A percentile compares a stretch with the other conserved stretches of the same genome.
Conservation (phyloP, 352 stramenopile species). For the Globisporangium spinosum region DNA sequence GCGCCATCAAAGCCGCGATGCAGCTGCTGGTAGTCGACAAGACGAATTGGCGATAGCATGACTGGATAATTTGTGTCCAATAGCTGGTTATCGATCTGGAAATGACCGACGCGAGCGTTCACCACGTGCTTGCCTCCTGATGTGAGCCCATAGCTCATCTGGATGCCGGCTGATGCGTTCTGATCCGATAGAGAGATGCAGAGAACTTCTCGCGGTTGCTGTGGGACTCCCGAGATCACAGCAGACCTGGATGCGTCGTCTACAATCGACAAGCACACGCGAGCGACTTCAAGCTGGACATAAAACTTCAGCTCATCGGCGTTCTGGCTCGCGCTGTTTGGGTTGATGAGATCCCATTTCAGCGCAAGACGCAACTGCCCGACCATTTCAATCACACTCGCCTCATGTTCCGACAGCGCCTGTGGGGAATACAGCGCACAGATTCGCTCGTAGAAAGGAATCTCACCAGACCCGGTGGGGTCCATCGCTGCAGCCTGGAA, state of each 20-base stretch:
- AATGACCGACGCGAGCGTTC: slow-evolving; percentile 70
- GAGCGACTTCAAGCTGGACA: slow-evolving; percentile 70
- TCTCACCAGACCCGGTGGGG: slow-evolving; percentile 25
- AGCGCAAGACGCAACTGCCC: slow-evolving; percentile 69
- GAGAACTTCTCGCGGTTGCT: slow-evolving; percentile 61
- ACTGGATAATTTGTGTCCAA: slow-evolving; percentile 84
- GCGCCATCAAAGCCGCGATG: slow-evolving; percentile 36
- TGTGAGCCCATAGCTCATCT: slow-evolving; percentile 70
- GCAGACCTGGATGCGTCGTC: slow-evolving; percentile 49
- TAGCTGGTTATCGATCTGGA: slow-evolving; percentile 86
- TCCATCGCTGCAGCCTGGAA: slow-evolving; percentile 15
- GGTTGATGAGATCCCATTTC: slow-evolving; percentile 78
- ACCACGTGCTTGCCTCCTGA: slow-evolving; percentile 71
- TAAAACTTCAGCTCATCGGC: slow-evolving; percentile 56
- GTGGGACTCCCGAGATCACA: slow-evolving; percentile 24
- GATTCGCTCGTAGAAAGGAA: slow-evolving; percentile 57
- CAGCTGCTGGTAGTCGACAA: slow-evolving; percentile 64
- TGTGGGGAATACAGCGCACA: slow-evolving; percentile 64
- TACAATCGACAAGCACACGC: slow-evolving; percentile 71
- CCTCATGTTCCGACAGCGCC: slow-evolving; percentile 10
- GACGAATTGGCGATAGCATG: slow-evolving; percentile 62
- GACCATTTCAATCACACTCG: slow-evolving; percentile 54
- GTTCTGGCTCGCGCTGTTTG: slow-evolving; percentile 32
- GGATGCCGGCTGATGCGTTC: slow-evolving; percentile 64
- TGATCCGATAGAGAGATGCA: slow-evolving; percentile 72